Evolutionary conservation across 1,284 basidiomycete species (phyloP).

Genomic region (Puccinia polysora): DNA sequence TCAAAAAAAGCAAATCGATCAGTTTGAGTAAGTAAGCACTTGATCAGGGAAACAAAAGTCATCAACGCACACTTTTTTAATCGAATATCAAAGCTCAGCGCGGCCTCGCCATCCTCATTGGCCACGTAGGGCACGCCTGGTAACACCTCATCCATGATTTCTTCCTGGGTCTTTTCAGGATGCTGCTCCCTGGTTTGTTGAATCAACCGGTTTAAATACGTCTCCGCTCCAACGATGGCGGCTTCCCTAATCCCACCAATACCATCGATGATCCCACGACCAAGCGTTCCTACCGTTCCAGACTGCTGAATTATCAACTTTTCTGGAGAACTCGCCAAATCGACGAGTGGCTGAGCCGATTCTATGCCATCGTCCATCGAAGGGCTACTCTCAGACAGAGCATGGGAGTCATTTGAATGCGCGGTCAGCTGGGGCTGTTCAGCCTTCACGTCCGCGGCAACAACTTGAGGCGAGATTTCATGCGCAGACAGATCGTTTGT

Average conservation of each 20-base stretch:
- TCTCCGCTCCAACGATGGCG: slow-evolving; percentile 51
- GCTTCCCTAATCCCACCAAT: slow-evolving; percentile 55
- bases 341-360: no score
- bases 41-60: neutral
- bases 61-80: slow-evolving; percentile 40
- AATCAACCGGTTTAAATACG: slow-evolving; percentile 48
- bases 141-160: slow-evolving; percentile 47
- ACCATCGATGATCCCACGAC: slow-evolving; percentile 54
- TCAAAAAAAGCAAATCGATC: neutral
- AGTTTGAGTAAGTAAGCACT: neutral
- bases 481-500: neutral
- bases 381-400: slow-evolving; percentile 22
- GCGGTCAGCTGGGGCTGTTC: no score
- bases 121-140: slow-evolving; percentile 48
- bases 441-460: no score
- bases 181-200: slow-evolving; percentile 47
- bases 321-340: neutral
- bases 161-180: slow-evolving; percentile 47
- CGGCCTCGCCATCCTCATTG: slow-evolving; percentile 46
- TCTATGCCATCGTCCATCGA: neutral
- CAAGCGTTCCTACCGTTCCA: slow-evolving; percentile 48
- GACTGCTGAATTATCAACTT: neutral
- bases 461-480: no score
- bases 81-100: slow-evolving; percentile 49
- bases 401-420: no score